phyloP scores from a whole-genome alignment of 176 grass and related monocot genomes.

The Bothriochloa decipiens region DNA sequence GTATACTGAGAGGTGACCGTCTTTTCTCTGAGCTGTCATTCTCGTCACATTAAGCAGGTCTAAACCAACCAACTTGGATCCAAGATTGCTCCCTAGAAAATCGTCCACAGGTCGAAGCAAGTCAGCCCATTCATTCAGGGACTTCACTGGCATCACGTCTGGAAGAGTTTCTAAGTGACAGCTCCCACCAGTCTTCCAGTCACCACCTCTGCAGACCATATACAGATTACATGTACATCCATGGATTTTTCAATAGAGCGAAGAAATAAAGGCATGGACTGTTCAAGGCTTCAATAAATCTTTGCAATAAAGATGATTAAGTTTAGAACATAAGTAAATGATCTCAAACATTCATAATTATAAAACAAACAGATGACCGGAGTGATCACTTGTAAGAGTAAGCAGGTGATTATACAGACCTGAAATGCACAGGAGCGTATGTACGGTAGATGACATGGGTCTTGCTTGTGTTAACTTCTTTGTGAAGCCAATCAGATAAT shows the following conservation, averaged over 20 bases:
- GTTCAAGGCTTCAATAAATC: not conserved
- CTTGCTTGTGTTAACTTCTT: conserved; percentile 77
- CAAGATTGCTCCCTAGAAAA: conserved; percentile 47
- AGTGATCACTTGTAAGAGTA: not conserved
- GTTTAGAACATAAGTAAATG: not conserved
- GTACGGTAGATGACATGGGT: conserved; percentile 89
- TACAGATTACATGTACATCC: not conserved
- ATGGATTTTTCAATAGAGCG: not conserved
- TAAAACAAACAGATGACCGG: conserved; percentile 21
- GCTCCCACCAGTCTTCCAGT: conserved; percentile 75
- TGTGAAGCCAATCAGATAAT: conserved; percentile 72
- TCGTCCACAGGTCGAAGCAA: conserved; percentile 63
- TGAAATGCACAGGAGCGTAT: conserved; percentile 97
- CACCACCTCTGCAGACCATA: conserved; percentile 62
- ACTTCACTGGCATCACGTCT: conserved; percentile 40
- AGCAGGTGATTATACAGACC: conserved; percentile 53
- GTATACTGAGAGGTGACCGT: conserved; percentile 82
- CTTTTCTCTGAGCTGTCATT: conserved; percentile 82
- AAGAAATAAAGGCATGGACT: not conserved
- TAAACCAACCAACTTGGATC: conserved; percentile 37
- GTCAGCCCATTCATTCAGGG: conserved; percentile 58
- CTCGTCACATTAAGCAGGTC: conserved; percentile 81
- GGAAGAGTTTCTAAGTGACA: conserved; percentile 83
- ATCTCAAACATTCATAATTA: conserved; percentile 13
- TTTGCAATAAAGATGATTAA: not conserved